These are phyloP conservation scores for Neofusicoccum kwambonambiense DNA, from an alignment of 2,329 filamentous ascomycete genomes.

Conservation along the genomic window DNA sequence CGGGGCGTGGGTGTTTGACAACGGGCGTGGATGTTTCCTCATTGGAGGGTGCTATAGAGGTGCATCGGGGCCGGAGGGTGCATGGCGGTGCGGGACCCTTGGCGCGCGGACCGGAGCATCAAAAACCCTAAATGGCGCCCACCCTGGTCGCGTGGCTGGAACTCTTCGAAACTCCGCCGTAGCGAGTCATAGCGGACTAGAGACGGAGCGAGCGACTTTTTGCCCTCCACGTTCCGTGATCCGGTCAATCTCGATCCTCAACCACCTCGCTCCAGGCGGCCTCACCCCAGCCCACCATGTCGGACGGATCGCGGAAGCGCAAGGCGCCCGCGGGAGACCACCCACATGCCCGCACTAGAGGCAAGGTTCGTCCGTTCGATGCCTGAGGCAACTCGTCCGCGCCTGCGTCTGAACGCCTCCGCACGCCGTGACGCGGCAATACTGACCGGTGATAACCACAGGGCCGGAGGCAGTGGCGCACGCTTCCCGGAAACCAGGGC, in stretches of 20 bases:
- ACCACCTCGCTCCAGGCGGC: background rate
- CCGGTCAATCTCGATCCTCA: background rate
- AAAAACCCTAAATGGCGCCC: slow-evolving; percentile 4
- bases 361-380: slow-evolving; percentile 18
- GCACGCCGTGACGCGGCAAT: no score
- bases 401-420: background rate
- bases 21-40: background rate
- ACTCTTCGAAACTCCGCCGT: background rate
- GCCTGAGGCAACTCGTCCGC: background rate
- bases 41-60: background rate
- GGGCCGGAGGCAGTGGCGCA: slow-evolving; percentile 17
- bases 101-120: slow-evolving; percentile 14
- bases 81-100: background rate
- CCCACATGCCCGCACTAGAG: slow-evolving; percentile 15
- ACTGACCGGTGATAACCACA: background rate
- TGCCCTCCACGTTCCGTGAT: background rate
- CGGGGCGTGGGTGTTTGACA: background rate
- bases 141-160: background rate
- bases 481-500: background rate
- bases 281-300: background rate
- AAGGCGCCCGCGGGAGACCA: slow-evolving; percentile 16
- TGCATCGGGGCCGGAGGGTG: background rate
- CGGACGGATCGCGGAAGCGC: slow-evolving; percentile 20
- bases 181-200: background rate
- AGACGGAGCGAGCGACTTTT: background rate